Evolutionary conservation across 208 protist species (phyloP), one percentile per base, ranked within the genome.

Genomic region (Leishmania aethiopica): DNA sequence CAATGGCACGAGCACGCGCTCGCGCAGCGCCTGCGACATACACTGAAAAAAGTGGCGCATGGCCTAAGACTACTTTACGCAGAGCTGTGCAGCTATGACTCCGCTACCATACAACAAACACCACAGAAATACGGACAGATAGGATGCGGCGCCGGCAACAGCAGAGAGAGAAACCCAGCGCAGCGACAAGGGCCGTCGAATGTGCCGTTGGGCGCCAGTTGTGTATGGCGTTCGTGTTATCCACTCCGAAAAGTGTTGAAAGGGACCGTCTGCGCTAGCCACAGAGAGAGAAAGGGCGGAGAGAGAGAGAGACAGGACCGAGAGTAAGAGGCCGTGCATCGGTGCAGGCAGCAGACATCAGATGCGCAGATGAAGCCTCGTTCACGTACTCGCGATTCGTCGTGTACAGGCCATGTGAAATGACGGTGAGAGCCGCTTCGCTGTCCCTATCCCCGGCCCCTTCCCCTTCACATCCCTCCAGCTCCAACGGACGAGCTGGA

Each of bases 1-100:
- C 45, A 84, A 53, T 15, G 88, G 91, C 13, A 78, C 45, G 1
- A 90, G 47, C 64, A 94, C 74, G 57, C 81, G 84, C 73, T 88
- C 84, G 2, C 73, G 70, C 57, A 85, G 32, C 53, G 35, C 75
- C 76, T 90, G 77, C 28, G 40, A 59, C 8, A n/a, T 47, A 2
- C 66, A 25, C 1, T 83, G 74, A 32, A 60, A 75, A 47, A 73
- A 75, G 45, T 64, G 74, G 25, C 55, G 62, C 79, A 82, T 82
- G 6, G 22, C 3, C 47, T 62, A 1, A 15, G 51, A 40, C 3
- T 0, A 40, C 15, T 28, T 5, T 32, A 60, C 10, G 32, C 49
- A 19, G 32, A 42, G 28, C 49, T 35, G 42, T 17, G 22, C 22
- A 45, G 2, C 0, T 22, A n/a, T 51, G 0, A 73, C 49, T 11